phyloP scores from a whole-genome alignment of 2,329 filamentous ascomycete genomes.

The Fusarium sp. region DNA sequence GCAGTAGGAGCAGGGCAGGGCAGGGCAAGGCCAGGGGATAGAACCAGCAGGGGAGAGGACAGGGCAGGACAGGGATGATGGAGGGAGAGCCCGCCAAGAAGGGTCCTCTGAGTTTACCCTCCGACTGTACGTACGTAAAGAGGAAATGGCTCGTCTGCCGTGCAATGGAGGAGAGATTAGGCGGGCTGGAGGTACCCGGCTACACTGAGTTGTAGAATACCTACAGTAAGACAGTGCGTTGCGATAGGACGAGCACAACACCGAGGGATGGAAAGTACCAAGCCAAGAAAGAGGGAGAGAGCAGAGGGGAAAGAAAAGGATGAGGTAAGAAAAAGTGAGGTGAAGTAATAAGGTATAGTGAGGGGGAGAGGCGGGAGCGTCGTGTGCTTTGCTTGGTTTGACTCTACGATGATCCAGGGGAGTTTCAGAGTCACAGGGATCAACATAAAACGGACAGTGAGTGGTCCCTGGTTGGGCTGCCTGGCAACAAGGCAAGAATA shows the following conservation, averaged over 20 bases:
- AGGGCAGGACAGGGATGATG: slow-evolving; percentile 29
- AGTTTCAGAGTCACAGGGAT: slow-evolving; percentile 48
- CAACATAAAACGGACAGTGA: slow-evolving; percentile 38
- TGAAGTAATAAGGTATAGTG: slow-evolving; percentile 1
- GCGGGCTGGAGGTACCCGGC: too few species aligned
- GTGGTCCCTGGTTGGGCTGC: slow-evolving; percentile 24
- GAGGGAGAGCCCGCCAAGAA: slow-evolving; percentile 39
- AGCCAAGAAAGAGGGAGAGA: slow-evolving; percentile 17
- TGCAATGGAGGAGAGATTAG: slow-evolving; percentile 6
- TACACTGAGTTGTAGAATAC: background rate
- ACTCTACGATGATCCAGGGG: slow-evolving; percentile 41
- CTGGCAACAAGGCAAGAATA: slow-evolving; percentile 19
- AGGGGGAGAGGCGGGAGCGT: slow-evolving; percentile 18
- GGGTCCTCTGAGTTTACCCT: slow-evolving; percentile 20
- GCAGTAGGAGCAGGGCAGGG: background rate
- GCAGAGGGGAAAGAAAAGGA: slow-evolving; percentile 16
- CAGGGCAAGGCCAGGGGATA: slow-evolving; percentile 39
- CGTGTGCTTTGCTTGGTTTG: slow-evolving; percentile 17
- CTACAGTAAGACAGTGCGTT: slow-evolving; percentile 3
- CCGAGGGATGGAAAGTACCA: background rate
- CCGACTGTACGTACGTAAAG: background rate
- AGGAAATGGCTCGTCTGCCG: slow-evolving; percentile 8
- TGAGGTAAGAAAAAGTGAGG: slow-evolving; percentile 25
- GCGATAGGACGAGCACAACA: slow-evolving; percentile 14
- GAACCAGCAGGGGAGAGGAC: slow-evolving; percentile 12